Percentiles rank a stretch among this genome's conserved stretches.
Conservation (phyloP, 1,139 yeast species). For the Pichia sp. region DNA sequence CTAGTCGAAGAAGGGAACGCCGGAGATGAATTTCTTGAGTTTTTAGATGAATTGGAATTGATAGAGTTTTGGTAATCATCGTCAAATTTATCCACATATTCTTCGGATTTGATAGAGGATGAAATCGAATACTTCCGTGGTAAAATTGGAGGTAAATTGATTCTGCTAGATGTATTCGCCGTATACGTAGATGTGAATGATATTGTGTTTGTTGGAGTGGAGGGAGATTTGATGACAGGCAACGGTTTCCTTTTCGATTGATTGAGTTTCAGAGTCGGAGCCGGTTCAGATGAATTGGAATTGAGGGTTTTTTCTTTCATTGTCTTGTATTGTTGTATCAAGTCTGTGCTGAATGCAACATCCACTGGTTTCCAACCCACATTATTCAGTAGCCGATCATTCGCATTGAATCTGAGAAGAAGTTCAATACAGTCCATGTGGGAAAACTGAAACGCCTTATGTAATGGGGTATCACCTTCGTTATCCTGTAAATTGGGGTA, state of each 20-base stretch:
- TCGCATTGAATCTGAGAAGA: conserved; percentile 44
- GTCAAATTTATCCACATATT: conserved; percentile 13
- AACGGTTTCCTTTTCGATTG: too few relatives aligned
- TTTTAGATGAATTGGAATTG: conserved; percentile 10
- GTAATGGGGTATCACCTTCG: conserved; percentile 71
- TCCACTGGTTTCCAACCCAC: conserved; percentile 68
- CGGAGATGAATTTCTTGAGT: conserved; percentile 20
- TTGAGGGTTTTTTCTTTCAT: conserved; percentile 7
- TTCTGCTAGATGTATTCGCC: neutral
- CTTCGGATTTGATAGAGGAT: conserved; percentile 75
- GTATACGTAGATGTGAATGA: too few relatives aligned
- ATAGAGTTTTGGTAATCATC: conserved; percentile 10
- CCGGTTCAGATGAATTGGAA: neutral
- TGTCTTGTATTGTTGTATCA: conserved; percentile 29
- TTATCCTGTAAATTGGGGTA: conserved; percentile 52
- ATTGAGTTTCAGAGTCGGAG: too few relatives aligned
- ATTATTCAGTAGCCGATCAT: conserved; percentile 41
- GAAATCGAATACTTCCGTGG: conserved; percentile 89
- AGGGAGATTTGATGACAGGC: too few relatives aligned
- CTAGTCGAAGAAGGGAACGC: conserved; percentile 2
- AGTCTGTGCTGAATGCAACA: conserved; percentile 42
- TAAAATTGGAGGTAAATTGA: conserved; percentile 31
- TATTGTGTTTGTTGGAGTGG: too few relatives aligned
- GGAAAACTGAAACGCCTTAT: conserved; percentile 74
- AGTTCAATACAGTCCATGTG: conserved; percentile 55